These are phyloP conservation scores for Dillenia suffruticosa DNA, from an alignment of 164 flowering plant species.

Conservation along the genomic window DNA sequence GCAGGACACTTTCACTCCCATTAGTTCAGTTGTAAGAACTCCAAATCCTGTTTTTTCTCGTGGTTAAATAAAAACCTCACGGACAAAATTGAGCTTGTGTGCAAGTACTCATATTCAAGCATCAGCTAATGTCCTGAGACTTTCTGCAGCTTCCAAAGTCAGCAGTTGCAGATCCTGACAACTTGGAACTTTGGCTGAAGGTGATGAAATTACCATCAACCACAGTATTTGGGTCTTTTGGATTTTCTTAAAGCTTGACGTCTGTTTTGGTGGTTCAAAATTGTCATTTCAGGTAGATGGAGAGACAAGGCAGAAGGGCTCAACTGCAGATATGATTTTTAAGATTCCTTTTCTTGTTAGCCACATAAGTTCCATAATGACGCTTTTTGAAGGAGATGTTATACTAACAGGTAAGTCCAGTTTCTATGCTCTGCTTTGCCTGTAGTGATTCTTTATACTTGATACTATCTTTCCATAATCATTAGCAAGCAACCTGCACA, in stretches of 20 bases:
- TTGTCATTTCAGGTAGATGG: conserved; percentile 68
- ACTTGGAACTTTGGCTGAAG: conserved; percentile 91
- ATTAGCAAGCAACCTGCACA: too few relatives aligned
- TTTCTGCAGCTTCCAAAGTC: conserved; percentile 63
- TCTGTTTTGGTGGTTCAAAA: background rate
- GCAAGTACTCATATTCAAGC: background rate
- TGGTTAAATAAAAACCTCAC: background rate
- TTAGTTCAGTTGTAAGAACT: conserved; percentile 74
- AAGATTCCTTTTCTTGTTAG: conserved; percentile 88
- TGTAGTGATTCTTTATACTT: too few relatives aligned
- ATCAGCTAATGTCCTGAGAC: background rate
- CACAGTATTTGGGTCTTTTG: background rate
- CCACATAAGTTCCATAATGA: conserved; percentile 92
- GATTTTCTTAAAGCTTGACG: background rate
- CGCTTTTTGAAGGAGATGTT: conserved; percentile 96
- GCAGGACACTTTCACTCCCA: conserved; percentile 98
- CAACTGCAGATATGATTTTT: conserved; percentile 92
- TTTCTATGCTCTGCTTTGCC: background rate
- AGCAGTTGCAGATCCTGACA: conserved; percentile 71
- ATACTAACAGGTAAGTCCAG: conserved; percentile 75
- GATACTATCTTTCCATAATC: too few relatives aligned
- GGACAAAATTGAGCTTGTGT: background rate
- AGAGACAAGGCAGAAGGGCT: conserved; percentile 74
- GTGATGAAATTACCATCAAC: conserved; percentile 24
- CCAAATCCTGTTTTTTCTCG: background rate